Evolutionary conservation across 202 grass and related monocot genomes (phyloP).

Genomic region (Carex sylvatica): DNA sequence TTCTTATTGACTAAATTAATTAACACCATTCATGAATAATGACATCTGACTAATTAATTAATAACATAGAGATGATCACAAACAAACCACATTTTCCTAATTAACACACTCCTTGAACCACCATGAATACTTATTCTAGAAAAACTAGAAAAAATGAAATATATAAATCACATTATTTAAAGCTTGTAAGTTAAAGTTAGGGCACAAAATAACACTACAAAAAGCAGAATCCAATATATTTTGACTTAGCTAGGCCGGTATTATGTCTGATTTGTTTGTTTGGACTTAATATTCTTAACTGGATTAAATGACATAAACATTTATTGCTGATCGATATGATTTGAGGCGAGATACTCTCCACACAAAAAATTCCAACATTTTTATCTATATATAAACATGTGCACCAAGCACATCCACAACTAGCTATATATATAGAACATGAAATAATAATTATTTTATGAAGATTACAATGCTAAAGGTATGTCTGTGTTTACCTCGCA

Average conservation of each 20-base stretch:
- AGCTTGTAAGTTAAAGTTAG: neutral
- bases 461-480: slow-evolving; percentile 13
- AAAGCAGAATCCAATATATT: neutral
- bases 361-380: neutral
- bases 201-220: neutral
- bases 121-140: neutral
- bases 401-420: neutral
- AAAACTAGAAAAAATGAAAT: neutral
- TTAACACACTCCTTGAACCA: neutral
- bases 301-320: neutral
- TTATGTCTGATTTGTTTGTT: neutral
- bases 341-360: neutral
- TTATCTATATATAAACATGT: neutral
- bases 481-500: slow-evolving; percentile 14
- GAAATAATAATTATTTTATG: neutral
- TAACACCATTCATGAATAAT: neutral
- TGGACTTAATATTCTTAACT: neutral
- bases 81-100: too few species aligned
- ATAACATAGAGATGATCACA: too few species aligned
- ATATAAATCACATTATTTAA: neutral
- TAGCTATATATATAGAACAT: neutral
- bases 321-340: neutral
- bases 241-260: neutral
- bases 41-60: neutral
- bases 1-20: too few species aligned